Evolutionary conservation across 441 rosid genomes (phyloP).

Genomic region (Populus hybrid): DNA sequence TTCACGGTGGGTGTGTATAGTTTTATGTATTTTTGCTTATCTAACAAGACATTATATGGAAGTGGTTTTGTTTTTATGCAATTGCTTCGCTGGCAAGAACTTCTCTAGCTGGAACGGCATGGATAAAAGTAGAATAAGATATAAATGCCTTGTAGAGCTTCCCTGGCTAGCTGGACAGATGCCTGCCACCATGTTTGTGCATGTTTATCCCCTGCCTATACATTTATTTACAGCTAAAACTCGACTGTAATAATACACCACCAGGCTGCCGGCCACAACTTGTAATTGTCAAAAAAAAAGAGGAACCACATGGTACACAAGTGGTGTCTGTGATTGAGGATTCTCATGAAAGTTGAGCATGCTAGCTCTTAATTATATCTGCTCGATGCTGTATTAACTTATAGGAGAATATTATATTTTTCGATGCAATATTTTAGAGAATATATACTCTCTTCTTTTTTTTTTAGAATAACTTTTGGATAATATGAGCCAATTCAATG

Average conservation of each 20-base stretch:
- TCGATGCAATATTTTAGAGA: no score
- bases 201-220: slow-evolving; percentile 1
- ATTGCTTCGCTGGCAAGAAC: slow-evolving; percentile 39
- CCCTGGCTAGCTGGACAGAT: slow-evolving; percentile 26
- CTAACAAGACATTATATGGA: slow-evolving; percentile 15
- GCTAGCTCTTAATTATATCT: not conserved
- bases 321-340: not conserved
- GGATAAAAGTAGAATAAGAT: not conserved
- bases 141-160: slow-evolving; percentile 31
- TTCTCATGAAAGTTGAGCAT: slow-evolving; percentile 1
- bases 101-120: slow-evolving; percentile 11
- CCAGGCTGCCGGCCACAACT: not conserved
- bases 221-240: slow-evolving; percentile 4
- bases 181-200: slow-evolving; percentile 30
- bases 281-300: not conserved
- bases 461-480: no score
- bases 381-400: not conserved
- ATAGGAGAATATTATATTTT: not conserved
- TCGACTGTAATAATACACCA: not conserved
- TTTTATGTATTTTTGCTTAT: not conserved
- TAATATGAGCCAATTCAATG: no score
- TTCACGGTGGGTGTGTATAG: not conserved
- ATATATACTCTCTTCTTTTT: no score
- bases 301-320: not conserved
- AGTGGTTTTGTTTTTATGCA: slow-evolving; percentile 13